These are phyloP conservation scores for Microdochium paspali DNA, from an alignment of 2,329 filamentous ascomycete species.

Conservation along the genomic window DNA sequence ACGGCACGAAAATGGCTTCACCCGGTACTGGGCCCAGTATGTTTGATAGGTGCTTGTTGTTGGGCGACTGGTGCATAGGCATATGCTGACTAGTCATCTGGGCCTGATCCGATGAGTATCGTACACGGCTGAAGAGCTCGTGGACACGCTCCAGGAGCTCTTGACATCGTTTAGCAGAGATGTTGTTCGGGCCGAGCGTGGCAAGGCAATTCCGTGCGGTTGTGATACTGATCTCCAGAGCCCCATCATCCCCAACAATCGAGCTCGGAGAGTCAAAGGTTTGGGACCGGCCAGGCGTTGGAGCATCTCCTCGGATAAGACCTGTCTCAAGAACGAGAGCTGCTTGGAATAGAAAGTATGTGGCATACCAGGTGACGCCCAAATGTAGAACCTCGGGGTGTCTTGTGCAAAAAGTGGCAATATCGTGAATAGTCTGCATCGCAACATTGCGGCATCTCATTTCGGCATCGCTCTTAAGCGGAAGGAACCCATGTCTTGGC, in stretches of 20 bases:
- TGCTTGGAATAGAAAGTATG: conserved; percentile 34
- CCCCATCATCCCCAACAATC: background rate
- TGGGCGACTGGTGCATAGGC: background rate
- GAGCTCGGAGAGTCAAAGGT: background rate
- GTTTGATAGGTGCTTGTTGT: background rate
- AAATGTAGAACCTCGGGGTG: conserved; percentile 16
- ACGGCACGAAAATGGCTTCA: background rate
- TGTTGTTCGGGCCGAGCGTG: conserved; percentile 1
- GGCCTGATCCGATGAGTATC: background rate
- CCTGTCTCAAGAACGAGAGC: conserved; percentile 24
- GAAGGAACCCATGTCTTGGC: conserved; percentile 21
- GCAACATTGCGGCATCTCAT: conserved; percentile 26
- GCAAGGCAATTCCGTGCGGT: background rate
- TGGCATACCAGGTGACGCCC: conserved; percentile 29
- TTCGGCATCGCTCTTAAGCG: conserved; percentile 13
- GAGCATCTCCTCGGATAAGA: background rate
- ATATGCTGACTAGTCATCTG: background rate
- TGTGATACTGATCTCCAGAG: background rate
- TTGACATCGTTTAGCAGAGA: conserved; percentile 1
- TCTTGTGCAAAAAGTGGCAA: conserved; percentile 23
- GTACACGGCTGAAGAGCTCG: background rate
- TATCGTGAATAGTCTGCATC: conserved; percentile 24
- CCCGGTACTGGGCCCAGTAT: background rate
- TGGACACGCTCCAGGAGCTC: conserved; percentile 1
- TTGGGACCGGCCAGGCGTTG: background rate